phyloP scores from a whole-genome alignment of 1,284 basidiomycete genomes.

The Bondarzewia mesenterica region DNA sequence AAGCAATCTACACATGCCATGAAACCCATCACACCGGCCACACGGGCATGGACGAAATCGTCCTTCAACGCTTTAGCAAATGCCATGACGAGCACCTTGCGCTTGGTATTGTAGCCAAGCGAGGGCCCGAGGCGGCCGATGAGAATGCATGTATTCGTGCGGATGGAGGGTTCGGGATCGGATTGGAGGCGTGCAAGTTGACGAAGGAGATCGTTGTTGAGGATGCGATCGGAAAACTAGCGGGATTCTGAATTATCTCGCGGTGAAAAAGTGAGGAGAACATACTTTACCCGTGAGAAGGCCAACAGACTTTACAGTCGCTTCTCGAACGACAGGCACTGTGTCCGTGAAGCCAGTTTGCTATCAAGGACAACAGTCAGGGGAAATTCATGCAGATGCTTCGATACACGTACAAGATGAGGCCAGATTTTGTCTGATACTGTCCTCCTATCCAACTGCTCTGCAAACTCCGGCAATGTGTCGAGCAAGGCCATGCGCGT shows the following conservation, averaged over 20 bases:
- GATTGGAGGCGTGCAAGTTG: slow-evolving; percentile 90
- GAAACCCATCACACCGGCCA: slow-evolving; percentile 93
- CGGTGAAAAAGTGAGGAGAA: not conserved
- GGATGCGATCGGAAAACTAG: slow-evolving; percentile 77
- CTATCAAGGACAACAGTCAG: slow-evolving; percentile 30
- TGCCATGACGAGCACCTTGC: slow-evolving; percentile 93
- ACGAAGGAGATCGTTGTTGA: slow-evolving; percentile 95
- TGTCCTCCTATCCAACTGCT: slow-evolving; percentile 80
- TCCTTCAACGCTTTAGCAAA: slow-evolving; percentile 91
- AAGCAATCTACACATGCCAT: slow-evolving; percentile 94
- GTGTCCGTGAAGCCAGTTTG: slow-evolving; percentile 95
- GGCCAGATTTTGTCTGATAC: slow-evolving; percentile 92
- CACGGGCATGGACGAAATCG: slow-evolving; percentile 86
- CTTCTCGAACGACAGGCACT: slow-evolving; percentile 88
- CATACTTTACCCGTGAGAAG: slow-evolving; percentile 78
- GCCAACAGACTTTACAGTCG: slow-evolving; percentile 85
- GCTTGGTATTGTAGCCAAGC: slow-evolving; percentile 82
- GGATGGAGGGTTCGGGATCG: slow-evolving; percentile 89
- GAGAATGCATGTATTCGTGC: slow-evolving; percentile 96
- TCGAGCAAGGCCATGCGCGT: slow-evolving; percentile 93
- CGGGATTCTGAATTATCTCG: not conserved
- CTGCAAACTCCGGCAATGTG: slow-evolving; percentile 75
- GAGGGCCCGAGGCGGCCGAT: slow-evolving; percentile 86
- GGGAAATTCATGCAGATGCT: no score
- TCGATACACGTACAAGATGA: slow-evolving; percentile 61